Base-by-base conservation (phyloP, 345 rosid species). In the Cochlearia excelsa region DNA sequence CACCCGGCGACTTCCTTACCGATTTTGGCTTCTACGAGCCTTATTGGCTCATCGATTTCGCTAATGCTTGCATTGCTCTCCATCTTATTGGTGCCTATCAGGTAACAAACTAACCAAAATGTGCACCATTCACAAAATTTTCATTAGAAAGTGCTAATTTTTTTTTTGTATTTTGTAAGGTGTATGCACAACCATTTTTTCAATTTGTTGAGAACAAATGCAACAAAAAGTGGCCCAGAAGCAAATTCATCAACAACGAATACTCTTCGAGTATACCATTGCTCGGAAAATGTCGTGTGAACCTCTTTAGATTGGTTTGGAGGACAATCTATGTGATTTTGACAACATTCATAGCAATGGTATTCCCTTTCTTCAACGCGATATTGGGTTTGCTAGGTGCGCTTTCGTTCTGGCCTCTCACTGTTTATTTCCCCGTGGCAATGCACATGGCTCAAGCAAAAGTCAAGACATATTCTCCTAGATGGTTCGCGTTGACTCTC, bases 11-110 rank as follows among this genome's bases (percentile, higher is more conserved):
- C 70, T 81, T 92, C 77, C 89, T 92, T 43, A 87, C 97, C 1
- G 98, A 90, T 3, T 88, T 88, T 9, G 98, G 93, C 6, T 92
- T 88, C 75, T 84, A 75, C 37, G 93, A 88, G 31, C 98, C 98
- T 5, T 92, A 69, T 47, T 86, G 93, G 98, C 75, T 92, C 29
- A 35, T 88, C 2, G 98, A 92, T 70, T 31, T 92, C 0, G 98
- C 96, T 30, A 92, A 92, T 45, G 69, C 83, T 41, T 88, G 90
- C 82, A 85, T 92, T 3, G 96, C 84, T 6, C 2, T 84, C 65
- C 98, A 92, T 67, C 82, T 92, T 0, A 52, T 88, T 0, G 87
- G 98, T 39, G 96, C 95, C 26, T 92, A 88, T 67, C 98, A 88
- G 86, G 96, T 88, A 66, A 66, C 1, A 2, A 37, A 37, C 40